Conservation (phyloP, 345 rosid genomes). For the Citrus australasica region DNA sequence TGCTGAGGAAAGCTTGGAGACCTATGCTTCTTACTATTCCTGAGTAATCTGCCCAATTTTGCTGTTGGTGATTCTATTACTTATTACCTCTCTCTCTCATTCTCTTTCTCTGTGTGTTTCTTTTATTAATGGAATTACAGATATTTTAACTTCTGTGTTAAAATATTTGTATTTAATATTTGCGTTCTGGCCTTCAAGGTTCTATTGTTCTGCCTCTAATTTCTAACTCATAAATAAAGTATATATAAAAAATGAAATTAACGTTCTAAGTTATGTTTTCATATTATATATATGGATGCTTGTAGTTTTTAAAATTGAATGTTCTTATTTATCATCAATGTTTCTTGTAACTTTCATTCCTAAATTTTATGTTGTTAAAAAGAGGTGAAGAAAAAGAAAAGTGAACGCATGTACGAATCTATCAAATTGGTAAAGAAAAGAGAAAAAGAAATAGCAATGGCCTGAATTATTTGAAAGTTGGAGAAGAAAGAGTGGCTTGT, state of each 20-base stretch:
- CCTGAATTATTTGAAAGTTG: neutral
- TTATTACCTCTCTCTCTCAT: too few relatives aligned
- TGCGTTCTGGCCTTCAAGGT: neutral
- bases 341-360: neutral
- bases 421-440: neutral
- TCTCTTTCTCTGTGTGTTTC: too few relatives aligned
- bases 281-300: neutral
- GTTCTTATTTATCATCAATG: neutral
- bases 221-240: neutral
- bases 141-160: constrained; percentile 5
- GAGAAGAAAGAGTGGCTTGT: neutral
- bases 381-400: too few relatives aligned
- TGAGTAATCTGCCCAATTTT: constrained; percentile 24
- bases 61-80: neutral
- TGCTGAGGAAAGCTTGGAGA: constrained; percentile 71
- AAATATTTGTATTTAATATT: neutral
- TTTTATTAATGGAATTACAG: neutral
- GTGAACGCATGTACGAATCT: too few relatives aligned
- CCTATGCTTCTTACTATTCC: constrained; percentile 67
- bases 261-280: neutral
- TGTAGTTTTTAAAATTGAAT: neutral
- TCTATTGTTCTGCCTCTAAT: neutral
- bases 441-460: neutral
- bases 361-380: neutral
- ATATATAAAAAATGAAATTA: neutral